phyloP scores from a whole-genome alignment of 352 stramenopile species.

The Phytophthora quininea region DNA sequence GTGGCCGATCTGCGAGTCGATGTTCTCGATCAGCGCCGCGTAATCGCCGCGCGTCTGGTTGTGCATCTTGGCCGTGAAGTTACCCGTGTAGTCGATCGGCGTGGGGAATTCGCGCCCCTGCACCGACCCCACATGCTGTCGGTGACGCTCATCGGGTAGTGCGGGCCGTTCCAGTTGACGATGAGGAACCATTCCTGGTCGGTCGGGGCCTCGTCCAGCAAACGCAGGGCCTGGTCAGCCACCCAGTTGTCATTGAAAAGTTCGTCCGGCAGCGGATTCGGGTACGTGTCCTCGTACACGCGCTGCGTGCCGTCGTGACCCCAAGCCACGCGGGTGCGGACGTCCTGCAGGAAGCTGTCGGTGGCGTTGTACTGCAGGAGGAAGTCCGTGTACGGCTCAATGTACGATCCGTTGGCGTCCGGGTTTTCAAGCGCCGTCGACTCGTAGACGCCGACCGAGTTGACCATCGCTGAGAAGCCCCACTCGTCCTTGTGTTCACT shows the following conservation, averaged over 20 bases:
- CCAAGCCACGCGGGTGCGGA: slow-evolving; percentile 22
- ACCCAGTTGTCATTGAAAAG: slow-evolving; percentile 44
- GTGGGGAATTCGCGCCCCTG: slow-evolving; percentile 28
- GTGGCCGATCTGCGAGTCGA: slow-evolving; percentile 36
- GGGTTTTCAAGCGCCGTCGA: slow-evolving; percentile 22
- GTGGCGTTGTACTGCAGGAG: slow-evolving; percentile 31
- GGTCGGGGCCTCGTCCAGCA: slow-evolving; percentile 23
- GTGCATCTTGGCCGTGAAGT: slow-evolving; percentile 36
- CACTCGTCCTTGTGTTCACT: slow-evolving; percentile 30
- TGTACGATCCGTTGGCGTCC: slow-evolving; percentile 34
- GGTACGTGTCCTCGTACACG: slow-evolving; percentile 35
- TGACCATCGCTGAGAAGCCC: slow-evolving; percentile 41
- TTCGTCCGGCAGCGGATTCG: slow-evolving; percentile 31
- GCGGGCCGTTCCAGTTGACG: slow-evolving; percentile 46
- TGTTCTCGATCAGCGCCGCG: slow-evolving; percentile 43
- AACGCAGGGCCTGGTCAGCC: slow-evolving; percentile 25
- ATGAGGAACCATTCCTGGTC: slow-evolving; percentile 42
- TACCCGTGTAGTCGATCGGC: slow-evolving; percentile 36
- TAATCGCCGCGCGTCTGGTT: slow-evolving; percentile 39
- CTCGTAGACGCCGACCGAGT: slow-evolving; percentile 40
- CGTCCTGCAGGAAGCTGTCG: slow-evolving; percentile 31
- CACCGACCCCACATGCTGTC: slow-evolving; percentile 21
- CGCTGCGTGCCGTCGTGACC: slow-evolving; percentile 24
- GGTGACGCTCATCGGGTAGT: slow-evolving; percentile 42
- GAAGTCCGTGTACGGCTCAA: slow-evolving; percentile 42